Evolutionary conservation across 768 basidiomycete species (phyloP), one percentile per base, ranked within the genome.

Genomic region (Galerina marginata): DNA sequence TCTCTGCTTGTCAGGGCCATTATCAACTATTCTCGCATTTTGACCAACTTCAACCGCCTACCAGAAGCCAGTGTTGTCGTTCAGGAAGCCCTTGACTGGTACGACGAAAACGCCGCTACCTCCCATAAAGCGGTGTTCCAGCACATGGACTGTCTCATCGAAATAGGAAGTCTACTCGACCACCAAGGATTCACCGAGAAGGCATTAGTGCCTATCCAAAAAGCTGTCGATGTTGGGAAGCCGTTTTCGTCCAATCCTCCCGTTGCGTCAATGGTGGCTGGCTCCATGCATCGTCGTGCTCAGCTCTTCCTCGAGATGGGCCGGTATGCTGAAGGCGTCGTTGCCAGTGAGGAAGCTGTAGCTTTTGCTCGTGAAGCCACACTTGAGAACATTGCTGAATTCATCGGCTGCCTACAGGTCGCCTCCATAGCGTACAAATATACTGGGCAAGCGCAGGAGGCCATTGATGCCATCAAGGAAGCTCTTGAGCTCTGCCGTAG

Each of bases 91-190:
- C 5, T 62, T 1, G 39, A 43, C 9, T 58, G 40, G 52, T 58
- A 52, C 48, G 46, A 58, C 7, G n/a, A 43, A 2, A 26, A 54
- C 20, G 46, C 56, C n/a, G 12, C 39, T 4, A 42, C 36, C 9
- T 33, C 49, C 7, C 25, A 45, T 16, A 55, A 54, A 26, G 25
- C 43, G 0, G 56, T 37, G 9, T 52, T 54, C 26, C 38, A 49
- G 29, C n/a, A 64, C 15, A 64, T 64, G 44, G 49, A 53, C 38
- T 56, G 59, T 29, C 55, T 64, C 45, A 64, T 64, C 29, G 26
- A 53, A 12, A 15, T 37, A 2, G 51, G 43, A 6, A 57, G 55
- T 29, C 42, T 53, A 14, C 36, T 57, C 23, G 43, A 57, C 39
- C 53, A 58, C 15, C 58, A 53, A 39, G 63, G 63, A 14, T 49